These are phyloP conservation scores for Fusarium sp. DNA, from an alignment of 2,329 filamentous ascomycete species.

Conservation along the genomic window DNA sequence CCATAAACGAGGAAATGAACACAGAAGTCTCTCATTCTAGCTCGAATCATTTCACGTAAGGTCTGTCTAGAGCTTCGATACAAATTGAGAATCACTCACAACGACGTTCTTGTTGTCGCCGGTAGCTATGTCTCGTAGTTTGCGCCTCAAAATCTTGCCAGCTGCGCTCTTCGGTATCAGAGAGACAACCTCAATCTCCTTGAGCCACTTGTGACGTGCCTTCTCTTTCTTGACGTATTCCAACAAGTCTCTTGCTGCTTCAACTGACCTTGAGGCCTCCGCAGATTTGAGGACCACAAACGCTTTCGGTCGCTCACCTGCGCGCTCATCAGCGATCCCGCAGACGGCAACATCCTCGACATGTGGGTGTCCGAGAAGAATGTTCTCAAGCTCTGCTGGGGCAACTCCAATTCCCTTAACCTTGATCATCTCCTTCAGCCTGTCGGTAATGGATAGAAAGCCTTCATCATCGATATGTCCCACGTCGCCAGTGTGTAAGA, in stretches of 20 bases:
- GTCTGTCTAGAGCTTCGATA: neutral
- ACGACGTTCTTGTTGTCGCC: neutral
- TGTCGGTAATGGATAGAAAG: neutral
- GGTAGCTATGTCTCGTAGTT: neutral
- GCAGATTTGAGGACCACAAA: slow-evolving; percentile 1
- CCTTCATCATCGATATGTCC: slow-evolving; percentile 6
- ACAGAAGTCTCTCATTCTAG: no score
- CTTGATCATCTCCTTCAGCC: slow-evolving; percentile 28
- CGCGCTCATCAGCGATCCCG: neutral
- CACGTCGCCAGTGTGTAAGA: slow-evolving; percentile 12
- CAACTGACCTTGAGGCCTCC: fast-evolving
- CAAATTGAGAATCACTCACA: neutral
- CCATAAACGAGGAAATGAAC: no score
- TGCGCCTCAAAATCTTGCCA: slow-evolving; percentile 12
- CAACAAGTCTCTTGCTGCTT: neutral
- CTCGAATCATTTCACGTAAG: no score
- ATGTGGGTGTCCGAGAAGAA: neutral
- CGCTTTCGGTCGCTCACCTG: slow-evolving; percentile 4
- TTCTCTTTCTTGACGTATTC: neutral
- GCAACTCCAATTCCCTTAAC: slow-evolving; percentile 20
- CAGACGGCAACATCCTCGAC: slow-evolving; percentile 6
- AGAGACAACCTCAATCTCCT: slow-evolving; percentile 18
- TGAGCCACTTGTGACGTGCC: slow-evolving; percentile 12
- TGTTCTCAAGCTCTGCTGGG: slow-evolving; percentile 11
- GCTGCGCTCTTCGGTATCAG: slow-evolving; percentile 9